These are phyloP conservation scores for Chrysoporthe cubensis DNA, from an alignment of 2,329 filamentous ascomycete species.

Conservation along the genomic window DNA sequence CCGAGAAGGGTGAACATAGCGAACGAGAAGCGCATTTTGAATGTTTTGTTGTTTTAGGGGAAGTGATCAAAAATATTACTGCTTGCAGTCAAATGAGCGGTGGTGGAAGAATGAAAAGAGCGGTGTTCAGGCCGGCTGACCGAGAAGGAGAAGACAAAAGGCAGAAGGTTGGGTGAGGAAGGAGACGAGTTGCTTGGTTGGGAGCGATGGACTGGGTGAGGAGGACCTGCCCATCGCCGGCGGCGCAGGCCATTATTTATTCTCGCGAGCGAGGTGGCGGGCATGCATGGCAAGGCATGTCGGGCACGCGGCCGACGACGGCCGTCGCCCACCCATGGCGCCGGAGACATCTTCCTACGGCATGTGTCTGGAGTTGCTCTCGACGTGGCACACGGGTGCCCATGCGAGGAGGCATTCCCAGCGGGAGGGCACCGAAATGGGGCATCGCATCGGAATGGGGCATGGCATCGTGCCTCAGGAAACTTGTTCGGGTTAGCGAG, in stretches of 20 bases:
- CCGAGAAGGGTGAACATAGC: constrained; percentile 11
- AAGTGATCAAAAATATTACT: not conserved
- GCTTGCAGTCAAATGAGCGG: constrained; percentile 1
- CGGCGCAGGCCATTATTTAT: not conserved
- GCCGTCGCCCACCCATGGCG: not conserved
- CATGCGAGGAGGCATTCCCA: not conserved
- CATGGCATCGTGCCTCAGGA: not conserved
- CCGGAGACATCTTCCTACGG: constrained; percentile 8
- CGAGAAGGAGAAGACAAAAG: not conserved
- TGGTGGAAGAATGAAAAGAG: not conserved
- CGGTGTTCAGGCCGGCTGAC: constrained; percentile 16
- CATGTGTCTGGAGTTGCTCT: not conserved
- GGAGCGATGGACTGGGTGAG: not conserved
- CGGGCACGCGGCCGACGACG: too few species aligned
- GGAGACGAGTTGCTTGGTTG: not conserved
- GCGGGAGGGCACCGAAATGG: not conserved
- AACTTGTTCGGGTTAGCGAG: not conserved
- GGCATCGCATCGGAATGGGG: too few species aligned
- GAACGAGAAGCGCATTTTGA: constrained; percentile 18
- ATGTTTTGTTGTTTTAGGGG: not conserved
- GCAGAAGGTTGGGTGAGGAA: not conserved
- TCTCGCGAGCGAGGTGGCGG: not conserved
- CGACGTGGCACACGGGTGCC: not conserved
- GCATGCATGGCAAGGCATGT: not conserved
- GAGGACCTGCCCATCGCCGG: not conserved